phyloP scores from a whole-genome alignment of 1,139 yeast genomes.

The Pneumocystis sp. region DNA sequence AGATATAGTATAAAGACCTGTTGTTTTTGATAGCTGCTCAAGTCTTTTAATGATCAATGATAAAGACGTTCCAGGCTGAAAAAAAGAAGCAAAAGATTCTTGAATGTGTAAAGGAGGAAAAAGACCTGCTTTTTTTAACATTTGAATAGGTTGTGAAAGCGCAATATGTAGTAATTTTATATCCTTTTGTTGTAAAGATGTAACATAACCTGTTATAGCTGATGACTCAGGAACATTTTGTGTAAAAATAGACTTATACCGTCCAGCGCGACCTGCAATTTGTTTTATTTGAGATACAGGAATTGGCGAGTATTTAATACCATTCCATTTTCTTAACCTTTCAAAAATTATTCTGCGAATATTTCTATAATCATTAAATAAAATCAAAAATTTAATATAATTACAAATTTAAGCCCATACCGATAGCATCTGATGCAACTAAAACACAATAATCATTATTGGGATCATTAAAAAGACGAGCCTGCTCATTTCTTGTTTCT shows the following conservation, averaged over 20 bases:
- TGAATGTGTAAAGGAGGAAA: slow-evolving; percentile 62
- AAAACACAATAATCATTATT: slow-evolving; percentile 58
- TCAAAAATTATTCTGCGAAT: slow-evolving; percentile 69
- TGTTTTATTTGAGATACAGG: slow-evolving; percentile 64
- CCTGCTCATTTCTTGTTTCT: slow-evolving; percentile 79
- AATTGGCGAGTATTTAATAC: slow-evolving; percentile 35
- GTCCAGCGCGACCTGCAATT: slow-evolving; percentile 93
- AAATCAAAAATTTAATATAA: slow-evolving; percentile 17
- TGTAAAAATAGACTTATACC: slow-evolving; percentile 32
- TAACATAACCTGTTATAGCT: slow-evolving; percentile 37
- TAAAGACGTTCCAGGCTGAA: slow-evolving; percentile 35
- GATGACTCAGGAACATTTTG: slow-evolving; percentile 8
- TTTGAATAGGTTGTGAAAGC: slow-evolving; percentile 34
- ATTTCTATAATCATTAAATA: background rate
- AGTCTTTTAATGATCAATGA: slow-evolving; percentile 36
- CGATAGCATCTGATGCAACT: slow-evolving; percentile 93
- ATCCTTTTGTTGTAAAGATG: slow-evolving; percentile 36
- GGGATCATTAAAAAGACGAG: slow-evolving; percentile 50
- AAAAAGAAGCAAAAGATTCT: slow-evolving; percentile 38
- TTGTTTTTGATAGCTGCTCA: slow-evolving; percentile 28
- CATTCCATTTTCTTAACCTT: slow-evolving; percentile 55
- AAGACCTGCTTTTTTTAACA: slow-evolving; percentile 40
- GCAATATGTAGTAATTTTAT: slow-evolving; percentile 31
- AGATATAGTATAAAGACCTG: slow-evolving; percentile 28
- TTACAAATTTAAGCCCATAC: slow-evolving; percentile 79